Evolutionary conservation across 768 basidiomycete species (phyloP).

Genomic region (Rossbeevera mucosa): DNA sequence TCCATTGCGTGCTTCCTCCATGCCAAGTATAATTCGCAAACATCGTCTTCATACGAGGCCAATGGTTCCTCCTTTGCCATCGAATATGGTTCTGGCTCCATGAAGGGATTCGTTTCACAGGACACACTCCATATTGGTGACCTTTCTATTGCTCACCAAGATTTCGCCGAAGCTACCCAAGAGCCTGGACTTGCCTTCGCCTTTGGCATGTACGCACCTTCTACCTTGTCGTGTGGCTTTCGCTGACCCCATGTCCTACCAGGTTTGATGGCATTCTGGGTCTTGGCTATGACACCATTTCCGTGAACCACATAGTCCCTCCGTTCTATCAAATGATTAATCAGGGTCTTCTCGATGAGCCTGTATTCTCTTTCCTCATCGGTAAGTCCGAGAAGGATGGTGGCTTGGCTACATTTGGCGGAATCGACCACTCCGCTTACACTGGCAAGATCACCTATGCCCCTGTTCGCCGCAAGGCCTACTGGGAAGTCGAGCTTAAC

Average conservation of each 20-base stretch:
- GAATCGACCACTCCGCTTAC: constrained; percentile 74
- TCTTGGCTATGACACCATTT: constrained; percentile 91
- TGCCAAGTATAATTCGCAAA: constrained; percentile 76
- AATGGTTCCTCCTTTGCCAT: constrained; percentile 90
- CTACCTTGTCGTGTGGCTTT: background rate
- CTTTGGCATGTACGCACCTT: constrained; percentile 74
- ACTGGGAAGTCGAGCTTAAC: constrained; percentile 97
- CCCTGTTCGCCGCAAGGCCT: constrained; percentile 90
- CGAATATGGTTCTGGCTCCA: constrained; percentile 92
- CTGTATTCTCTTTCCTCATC: constrained; percentile 92
- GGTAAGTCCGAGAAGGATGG: constrained; percentile 84
- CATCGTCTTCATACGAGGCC: constrained; percentile 81
- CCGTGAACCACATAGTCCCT: constrained; percentile 88
- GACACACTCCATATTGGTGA: constrained; percentile 83
- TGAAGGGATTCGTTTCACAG: constrained; percentile 92
- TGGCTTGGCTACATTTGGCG: constrained; percentile 90
- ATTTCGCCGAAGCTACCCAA: constrained; percentile 93
- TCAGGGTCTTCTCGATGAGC: constrained; percentile 72
- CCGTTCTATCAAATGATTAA: constrained; percentile 94
- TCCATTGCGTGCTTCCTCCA: constrained; percentile 95
- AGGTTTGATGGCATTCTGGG: constrained; percentile 97
- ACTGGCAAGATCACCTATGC: constrained; percentile 79
- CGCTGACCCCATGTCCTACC: background rate
- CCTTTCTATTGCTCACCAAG: constrained; percentile 63
- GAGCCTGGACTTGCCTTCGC: constrained; percentile 98